A percentile compares a stretch with the other conserved stretches of the same genome.
These are phyloP conservation scores for Prototheca wickerhamii DNA, from an alignment of 163 green algal species.

Conservation along the genomic window DNA sequence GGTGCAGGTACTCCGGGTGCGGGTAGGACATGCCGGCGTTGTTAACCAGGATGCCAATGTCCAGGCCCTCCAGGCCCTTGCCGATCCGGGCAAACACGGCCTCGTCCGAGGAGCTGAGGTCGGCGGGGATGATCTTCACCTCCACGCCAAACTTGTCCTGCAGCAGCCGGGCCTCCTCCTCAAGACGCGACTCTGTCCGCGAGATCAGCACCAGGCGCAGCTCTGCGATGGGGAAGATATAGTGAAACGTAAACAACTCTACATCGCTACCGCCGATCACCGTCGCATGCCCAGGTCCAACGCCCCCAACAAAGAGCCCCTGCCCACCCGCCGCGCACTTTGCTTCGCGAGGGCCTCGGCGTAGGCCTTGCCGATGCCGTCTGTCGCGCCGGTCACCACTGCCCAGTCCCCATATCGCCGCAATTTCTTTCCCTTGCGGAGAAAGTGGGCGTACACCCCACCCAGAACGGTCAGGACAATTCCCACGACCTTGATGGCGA, in stretches of 20 bases:
- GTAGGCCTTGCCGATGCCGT: constrained; percentile 53
- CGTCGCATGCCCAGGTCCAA: not conserved
- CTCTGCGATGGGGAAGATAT: constrained; percentile 32
- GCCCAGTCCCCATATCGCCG: constrained; percentile 28
- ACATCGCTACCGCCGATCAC: too few relatives aligned
- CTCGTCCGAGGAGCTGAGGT: constrained; percentile 32
- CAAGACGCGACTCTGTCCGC: constrained; percentile 57
- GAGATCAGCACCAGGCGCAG: constrained; percentile 67
- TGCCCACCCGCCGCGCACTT: constrained; percentile 9
- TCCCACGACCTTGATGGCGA: not conserved
- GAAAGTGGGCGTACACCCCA: constrained; percentile 35
- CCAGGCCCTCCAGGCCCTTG: constrained; percentile 17
- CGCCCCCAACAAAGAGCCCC: not conserved
- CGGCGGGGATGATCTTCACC: constrained; percentile 29
- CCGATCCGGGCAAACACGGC: constrained; percentile 19
- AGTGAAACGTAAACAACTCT: not conserved
- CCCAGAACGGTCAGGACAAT: not conserved
- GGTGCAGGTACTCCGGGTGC: constrained; percentile 51
- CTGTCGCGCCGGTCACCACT: constrained; percentile 39
- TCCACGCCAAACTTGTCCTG: constrained; percentile 45
- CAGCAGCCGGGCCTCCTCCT: constrained; percentile 42
- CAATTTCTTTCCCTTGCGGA: constrained; percentile 51
- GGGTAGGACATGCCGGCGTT: constrained; percentile 78
- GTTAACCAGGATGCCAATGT: constrained; percentile 74
- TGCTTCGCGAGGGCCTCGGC: constrained; percentile 49